Base-by-base conservation (phyloP, 768 basidiomycete species). In the Phaeotremella skinneri region DNA sequence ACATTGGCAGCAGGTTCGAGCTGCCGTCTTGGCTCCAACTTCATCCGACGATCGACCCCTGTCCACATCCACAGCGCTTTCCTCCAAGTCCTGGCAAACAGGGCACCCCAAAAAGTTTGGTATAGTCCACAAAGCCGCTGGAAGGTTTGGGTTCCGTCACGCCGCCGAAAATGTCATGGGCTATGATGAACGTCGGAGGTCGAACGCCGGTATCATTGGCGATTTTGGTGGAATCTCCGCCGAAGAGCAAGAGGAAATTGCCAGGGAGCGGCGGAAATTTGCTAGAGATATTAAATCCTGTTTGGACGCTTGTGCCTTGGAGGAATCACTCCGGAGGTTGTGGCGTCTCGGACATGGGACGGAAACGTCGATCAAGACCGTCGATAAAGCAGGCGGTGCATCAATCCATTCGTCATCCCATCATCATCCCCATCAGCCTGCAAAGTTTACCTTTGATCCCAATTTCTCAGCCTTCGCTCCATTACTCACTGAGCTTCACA, bases 1-100 rank as follows among this genome's bases (percentile, higher is more conserved):
- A 49, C 71, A 73, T 42, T 73, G 71, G 71, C 68, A 70, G 29
- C 69, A 70, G 37, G 68, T 73, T 50, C 64, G 71, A 20, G n/a
- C 50, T 6, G 66, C 70, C 51, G 71, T 73, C 13, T 53, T 73
- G 13, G 61, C 59, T 6, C 62, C 67, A 6, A 61, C 67, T 6
- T 62, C 64, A 17, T 50, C 48, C 6, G 64, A 66, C 25, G 64
- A 66, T 32, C 32, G 49, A 6, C 29, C 43, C 9, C 21, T 45
- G 6, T 45, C 43, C 7, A 20, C 9, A 6, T 45, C 23, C 23
- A 45, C 43, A 11, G 13, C 13, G 20, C 21, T 14, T 45, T 45
- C 43, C 23, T 13, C 13, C 11, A 45, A 45, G 23, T 45, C 43
- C 13, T 26, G 43, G 14, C 17, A 11, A 7, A 20, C 25, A 20